Conservation (phyloP, 257 asterid genomes). For the Knoxia roxburghii region DNA sequence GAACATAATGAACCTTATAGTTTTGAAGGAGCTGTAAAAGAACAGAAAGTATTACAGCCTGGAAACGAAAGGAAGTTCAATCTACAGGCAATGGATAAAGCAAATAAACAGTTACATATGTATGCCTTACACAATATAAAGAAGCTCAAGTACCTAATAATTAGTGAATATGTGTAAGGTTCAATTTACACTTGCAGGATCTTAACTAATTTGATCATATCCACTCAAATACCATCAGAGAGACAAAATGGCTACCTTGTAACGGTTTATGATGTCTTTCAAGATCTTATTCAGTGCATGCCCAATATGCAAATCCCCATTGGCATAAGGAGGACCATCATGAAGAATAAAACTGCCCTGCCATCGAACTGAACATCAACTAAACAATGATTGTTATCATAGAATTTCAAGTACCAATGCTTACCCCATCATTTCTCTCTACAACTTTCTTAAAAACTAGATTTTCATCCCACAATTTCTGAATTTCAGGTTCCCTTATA, state of each 20-base stretch:
- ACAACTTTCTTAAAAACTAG: constrained; percentile 70
- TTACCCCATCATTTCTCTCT: constrained; percentile 76
- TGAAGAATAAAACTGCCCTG: constrained; percentile 95
- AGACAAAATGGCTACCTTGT: constrained; percentile 50
- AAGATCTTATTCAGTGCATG: constrained; percentile 95
- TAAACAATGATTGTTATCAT: constrained; percentile 12
- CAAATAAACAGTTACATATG: not conserved
- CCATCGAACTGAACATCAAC: constrained; percentile 31
- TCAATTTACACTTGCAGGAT: not conserved
- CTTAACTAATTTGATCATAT: not conserved
- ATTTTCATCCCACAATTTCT: constrained; percentile 86
- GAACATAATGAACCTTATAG: constrained; percentile 74
- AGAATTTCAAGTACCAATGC: constrained; percentile 17
- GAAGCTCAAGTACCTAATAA: not conserved
- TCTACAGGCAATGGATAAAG: not conserved
- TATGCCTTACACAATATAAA: not conserved
- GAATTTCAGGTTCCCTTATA: constrained; percentile 91
- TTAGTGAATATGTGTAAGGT: not conserved
- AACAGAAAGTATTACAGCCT: constrained; percentile 17
- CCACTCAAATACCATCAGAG: not conserved
- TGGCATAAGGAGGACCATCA: constrained; percentile 99
- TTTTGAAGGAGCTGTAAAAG: constrained; percentile 82
- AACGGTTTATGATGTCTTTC: constrained; percentile 95
- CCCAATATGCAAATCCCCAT: constrained; percentile 98
- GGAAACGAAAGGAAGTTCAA: constrained; percentile 5